phyloP scores from a whole-genome alignment of 768 basidiomycete species.

The Lepiota venenata region DNA sequence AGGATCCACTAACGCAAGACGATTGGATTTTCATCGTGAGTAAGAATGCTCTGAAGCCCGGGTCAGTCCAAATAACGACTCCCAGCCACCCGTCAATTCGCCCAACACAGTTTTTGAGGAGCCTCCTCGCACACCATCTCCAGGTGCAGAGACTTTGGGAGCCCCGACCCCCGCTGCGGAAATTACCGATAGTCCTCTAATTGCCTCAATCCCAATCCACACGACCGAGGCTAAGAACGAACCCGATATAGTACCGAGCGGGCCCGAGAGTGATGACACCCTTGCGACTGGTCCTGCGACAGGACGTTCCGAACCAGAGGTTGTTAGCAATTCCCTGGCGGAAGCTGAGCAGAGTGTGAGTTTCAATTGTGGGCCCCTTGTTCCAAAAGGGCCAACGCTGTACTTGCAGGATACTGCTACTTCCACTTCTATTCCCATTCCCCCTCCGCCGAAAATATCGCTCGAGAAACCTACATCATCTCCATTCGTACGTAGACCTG shows the following conservation, averaged over 20 bases:
- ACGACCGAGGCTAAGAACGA: not conserved
- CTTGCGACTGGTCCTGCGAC: not conserved
- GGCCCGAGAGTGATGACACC: not conserved
- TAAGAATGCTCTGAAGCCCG: not conserved
- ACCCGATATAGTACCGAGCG: not conserved
- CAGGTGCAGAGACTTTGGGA: slow-evolving; percentile 12
- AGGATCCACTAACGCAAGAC: not conserved
- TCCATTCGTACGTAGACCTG: slow-evolving; percentile 1
- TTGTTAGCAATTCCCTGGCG: not conserved
- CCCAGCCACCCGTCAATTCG: not conserved
- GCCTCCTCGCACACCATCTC: slow-evolving; percentile 23
- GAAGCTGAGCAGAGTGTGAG: not conserved
- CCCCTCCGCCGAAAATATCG: slow-evolving; percentile 1
- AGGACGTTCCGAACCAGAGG: not conserved
- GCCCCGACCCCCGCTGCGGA: slow-evolving; percentile 5
- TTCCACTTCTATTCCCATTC: not conserved
- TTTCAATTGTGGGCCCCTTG: not conserved
- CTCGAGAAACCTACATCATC: slow-evolving; percentile 6
- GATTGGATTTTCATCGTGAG: slow-evolving; percentile 8
- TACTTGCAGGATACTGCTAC: not conserved
- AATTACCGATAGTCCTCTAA: slow-evolving; percentile 1
- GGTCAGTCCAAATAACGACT: not conserved
- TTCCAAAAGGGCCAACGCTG: too few relatives aligned
- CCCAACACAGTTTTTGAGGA: slow-evolving; percentile 14
- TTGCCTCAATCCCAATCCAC: not conserved